These are phyloP conservation scores for Phytophthora ramorum DNA, from an alignment of 352 stramenopile species.

Conservation along the genomic window DNA sequence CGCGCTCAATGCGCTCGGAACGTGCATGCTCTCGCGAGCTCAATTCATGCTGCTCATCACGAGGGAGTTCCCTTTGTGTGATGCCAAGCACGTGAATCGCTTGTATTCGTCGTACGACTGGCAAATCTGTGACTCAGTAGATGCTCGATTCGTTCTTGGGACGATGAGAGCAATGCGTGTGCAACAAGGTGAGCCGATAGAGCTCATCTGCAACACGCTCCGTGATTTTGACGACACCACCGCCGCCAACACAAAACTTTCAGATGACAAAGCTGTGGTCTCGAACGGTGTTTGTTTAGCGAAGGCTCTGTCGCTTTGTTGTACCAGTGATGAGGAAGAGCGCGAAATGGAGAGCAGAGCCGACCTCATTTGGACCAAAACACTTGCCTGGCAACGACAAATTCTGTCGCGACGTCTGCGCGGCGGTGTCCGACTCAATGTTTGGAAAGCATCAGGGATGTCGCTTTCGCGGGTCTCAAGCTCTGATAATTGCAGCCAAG, in stretches of 20 bases:
- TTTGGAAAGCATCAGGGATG: constrained; percentile 19
- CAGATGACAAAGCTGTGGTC: constrained; percentile 18
- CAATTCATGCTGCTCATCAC: constrained; percentile 60
- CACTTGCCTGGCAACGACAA: constrained; percentile 32
- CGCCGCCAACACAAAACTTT: constrained; percentile 4
- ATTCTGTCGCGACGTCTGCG: constrained; percentile 24
- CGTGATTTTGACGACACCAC: constrained; percentile 58
- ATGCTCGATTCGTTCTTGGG: constrained; percentile 62
- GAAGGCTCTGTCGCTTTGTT: constrained; percentile 48
- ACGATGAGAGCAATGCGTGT: constrained; percentile 61
- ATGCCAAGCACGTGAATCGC: constrained; percentile 54
- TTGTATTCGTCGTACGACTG: constrained; percentile 73
- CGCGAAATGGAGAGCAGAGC: constrained; percentile 35
- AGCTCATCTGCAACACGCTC: constrained; percentile 52
- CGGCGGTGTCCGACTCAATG: constrained; percentile 14
- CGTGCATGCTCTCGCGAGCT: constrained; percentile 34
- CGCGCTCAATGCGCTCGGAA: constrained; percentile 50
- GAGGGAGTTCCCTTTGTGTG: constrained; percentile 56
- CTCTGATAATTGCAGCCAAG: background rate
- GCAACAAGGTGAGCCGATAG: constrained; percentile 59
- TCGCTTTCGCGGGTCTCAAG: background rate
- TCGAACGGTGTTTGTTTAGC: constrained; percentile 11
- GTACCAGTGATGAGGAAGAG: constrained; percentile 50
- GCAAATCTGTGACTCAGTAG: constrained; percentile 50
- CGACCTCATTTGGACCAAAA: constrained; percentile 18